Base-by-base conservation (phyloP, 345 rosid species). In the Populus ilicifolia region DNA sequence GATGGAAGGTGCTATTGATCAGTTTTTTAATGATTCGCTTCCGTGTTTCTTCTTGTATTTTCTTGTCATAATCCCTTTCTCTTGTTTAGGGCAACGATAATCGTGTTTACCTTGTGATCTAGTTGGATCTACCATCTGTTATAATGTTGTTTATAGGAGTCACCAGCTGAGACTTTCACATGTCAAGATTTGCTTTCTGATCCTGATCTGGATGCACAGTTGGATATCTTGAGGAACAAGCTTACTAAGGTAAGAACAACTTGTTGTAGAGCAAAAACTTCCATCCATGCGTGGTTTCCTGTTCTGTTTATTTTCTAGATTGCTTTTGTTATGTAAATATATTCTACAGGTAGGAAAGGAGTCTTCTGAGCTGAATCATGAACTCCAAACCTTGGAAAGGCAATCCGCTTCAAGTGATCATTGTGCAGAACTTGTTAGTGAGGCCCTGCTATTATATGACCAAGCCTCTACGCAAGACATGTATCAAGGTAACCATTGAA, bases 151-250 rank as follows among this genome's bases (percentile, higher is more conserved):
- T 76, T 69, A 14, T 80, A 86, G 67, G 87, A 80, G 39, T 79
- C 81, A 61, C 73, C 80, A 56, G 80, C 71, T 56, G 81, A 83
- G 36, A 81, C 75, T 81, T 84, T 74, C 12, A 65, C 20, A 35
- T 72, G 75, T 48, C 79, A 81, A 80, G 88, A 86, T 77, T 75
- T 82, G 72, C 75, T 89, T 3, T 64, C 56, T 75, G 91, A 90
- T 48, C 83, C 73, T 23, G 89, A 85, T 74, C 85, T 90, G 62
- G 96, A 93, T 87, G 81, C 82, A 23, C 88, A 89, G 67, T 75
- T 96, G 88, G 88, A 87, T 79, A 87, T 87, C 63, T 79, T 93
- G 73, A 89, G 96, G 83, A 78, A 83, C 72, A 87, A 87, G 80
- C 92, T 96, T 82, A 44, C 70, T 67, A 29, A 65, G 93, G 98